Base-by-base conservation (phyloP, 164 flowering plant species). In the Vitis rotundifolia region DNA sequence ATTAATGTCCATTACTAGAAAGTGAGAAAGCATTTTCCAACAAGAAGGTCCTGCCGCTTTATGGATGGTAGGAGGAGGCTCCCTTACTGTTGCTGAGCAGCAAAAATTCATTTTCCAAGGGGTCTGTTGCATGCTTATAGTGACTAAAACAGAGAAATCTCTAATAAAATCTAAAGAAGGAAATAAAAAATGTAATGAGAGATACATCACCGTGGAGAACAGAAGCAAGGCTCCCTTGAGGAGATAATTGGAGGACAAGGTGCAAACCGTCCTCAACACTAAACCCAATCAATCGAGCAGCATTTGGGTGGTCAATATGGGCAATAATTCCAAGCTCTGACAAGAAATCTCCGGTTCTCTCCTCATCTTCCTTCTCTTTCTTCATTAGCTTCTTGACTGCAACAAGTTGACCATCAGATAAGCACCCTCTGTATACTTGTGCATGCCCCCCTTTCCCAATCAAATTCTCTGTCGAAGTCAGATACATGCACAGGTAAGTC, bases 281-380 rank as follows among this genome's bases (percentile, higher is more conserved):
- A 63, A 85, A 96, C 0, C 99, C 99, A 6, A 93, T 66, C 63
- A 96, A 75, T 9, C 80, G 84, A 15, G 97, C 97, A 0, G 91
- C 90, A 71, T 96, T 92, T 8, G 87, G 93, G 65, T 96, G 99
- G 69, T 89, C 77, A 18, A 92, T 84, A 65, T 96, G 99, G 7
- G 97, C 98, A 19, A 96, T 89, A 9, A 91, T 96, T 49, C 99
- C 99, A 15, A 96, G 90, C 80, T 96, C 99, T 6, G 97, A 77
- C n/a, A 96, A 78, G 84, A 93, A 96, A 76, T 92, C 95, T 0
- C 84, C 83, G 2, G 73, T 75, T 78, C 87, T 83, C 13, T 81
- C 88, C 65, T 90, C 89, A 15, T 82, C 86, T 22, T 86, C 87
- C 53, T 83, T 85, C 16, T 83, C 82, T 54, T 79, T 79, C 71